Evolutionary conservation across 2,329 filamentous ascomycete species (phyloP).

Genomic region (Apiospora marii): DNA sequence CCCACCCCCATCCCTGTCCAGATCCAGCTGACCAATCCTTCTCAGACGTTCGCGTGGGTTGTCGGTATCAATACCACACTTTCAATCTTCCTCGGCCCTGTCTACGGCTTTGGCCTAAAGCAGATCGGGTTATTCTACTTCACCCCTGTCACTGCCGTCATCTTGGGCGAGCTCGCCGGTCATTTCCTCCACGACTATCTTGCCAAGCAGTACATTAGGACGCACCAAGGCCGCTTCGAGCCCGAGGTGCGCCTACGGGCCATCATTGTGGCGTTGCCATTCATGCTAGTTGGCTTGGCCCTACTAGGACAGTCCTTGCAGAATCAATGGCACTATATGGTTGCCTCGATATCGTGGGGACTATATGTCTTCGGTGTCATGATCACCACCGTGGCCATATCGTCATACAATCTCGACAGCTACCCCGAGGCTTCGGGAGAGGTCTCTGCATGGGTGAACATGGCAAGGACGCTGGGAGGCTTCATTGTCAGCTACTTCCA

Average conservation of each 20-base stretch:
- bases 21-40: too few species aligned
- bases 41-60: constrained; percentile 55
- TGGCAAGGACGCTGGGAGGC: constrained; percentile 56
- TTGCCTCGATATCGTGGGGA: constrained; percentile 57
- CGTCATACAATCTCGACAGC: constrained; percentile 60
- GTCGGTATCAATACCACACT: constrained; percentile 65
- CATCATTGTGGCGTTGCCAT: constrained; percentile 54
- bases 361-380: constrained; percentile 64
- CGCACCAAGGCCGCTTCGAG: constrained; percentile 60
- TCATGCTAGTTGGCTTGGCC: constrained; percentile 59
- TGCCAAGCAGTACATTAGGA: constrained; percentile 51
- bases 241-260: constrained; percentile 62
- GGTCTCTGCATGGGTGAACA: constrained; percentile 60
- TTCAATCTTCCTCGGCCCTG: constrained; percentile 57
- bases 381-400: constrained; percentile 60
- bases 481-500: constrained; percentile 62
- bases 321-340: constrained; percentile 60
- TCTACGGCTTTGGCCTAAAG: constrained; percentile 58
- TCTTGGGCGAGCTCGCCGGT: constrained; percentile 61
- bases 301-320: constrained; percentile 61
- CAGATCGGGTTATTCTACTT: constrained; percentile 66
- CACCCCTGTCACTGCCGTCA: constrained; percentile 60
- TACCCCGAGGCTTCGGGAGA: constrained; percentile 64
- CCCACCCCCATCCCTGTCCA: constrained; percentile 13
- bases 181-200: constrained; percentile 64